These are phyloP conservation scores for Calonectria honghensis DNA, from an alignment of 2,329 filamentous ascomycete genomes.

Conservation along the genomic window DNA sequence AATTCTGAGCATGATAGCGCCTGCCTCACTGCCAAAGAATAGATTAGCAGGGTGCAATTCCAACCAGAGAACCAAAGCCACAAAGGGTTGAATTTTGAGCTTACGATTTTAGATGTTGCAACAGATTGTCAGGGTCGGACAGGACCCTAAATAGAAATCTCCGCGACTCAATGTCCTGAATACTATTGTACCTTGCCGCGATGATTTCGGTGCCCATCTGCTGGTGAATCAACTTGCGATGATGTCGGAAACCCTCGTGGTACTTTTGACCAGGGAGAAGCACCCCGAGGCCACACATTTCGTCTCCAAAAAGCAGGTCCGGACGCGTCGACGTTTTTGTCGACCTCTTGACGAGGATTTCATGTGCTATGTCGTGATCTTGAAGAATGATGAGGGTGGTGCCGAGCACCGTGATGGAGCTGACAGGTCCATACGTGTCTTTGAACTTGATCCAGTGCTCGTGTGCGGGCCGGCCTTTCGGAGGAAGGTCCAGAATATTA, in stretches of 20 bases:
- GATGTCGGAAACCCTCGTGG: not conserved
- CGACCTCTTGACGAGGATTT: not conserved
- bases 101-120: not conserved
- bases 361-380: not conserved
- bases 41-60: not conserved
- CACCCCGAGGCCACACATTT: not conserved
- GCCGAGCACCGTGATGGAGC: not conserved
- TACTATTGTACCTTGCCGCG: not conserved
- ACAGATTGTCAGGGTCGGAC: not conserved
- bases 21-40: not conserved
- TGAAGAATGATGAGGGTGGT: slow-evolving; percentile 3
- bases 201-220: not conserved
- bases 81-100: not conserved
- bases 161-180: not conserved
- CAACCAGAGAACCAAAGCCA: not conserved
- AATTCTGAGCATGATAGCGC: not conserved
- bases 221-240: not conserved
- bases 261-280: not conserved
- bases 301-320: not conserved
- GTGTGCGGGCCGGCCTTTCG: not conserved
- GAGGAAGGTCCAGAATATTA: not conserved
- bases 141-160: not conserved
- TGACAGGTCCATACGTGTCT: not conserved
- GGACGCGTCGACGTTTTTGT: not conserved
- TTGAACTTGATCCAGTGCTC: slow-evolving; percentile 13